Percentiles rank a stretch among this genome's conserved stretches.
Evolutionary conservation across 768 basidiomycete species (phyloP).

Genomic region (Termitomyces sp.): DNA sequence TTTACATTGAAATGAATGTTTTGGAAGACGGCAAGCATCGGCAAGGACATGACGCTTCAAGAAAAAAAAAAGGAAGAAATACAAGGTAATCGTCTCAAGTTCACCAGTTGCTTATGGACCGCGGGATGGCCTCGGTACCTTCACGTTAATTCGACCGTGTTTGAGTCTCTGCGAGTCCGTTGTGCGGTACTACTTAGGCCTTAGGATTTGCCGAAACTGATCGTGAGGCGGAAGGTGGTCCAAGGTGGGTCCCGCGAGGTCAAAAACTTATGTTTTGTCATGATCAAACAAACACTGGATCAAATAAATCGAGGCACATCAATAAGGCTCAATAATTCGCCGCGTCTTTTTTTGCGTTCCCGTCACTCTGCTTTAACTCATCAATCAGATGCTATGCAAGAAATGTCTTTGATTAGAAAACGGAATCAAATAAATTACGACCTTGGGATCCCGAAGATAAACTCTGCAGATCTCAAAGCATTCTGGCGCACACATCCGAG

Average conservation of each 20-base stretch:
- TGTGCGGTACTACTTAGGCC: not conserved
- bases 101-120: not conserved
- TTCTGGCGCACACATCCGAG: not conserved
- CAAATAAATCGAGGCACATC: not conserved
- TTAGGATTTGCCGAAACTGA: not conserved
- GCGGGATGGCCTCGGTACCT: not conserved
- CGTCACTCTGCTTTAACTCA: too few species aligned
- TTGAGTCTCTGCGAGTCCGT: not conserved
- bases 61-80: not conserved
- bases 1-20: not conserved
- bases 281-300: not conserved
- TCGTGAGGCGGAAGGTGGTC: not conserved
- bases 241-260: not conserved
- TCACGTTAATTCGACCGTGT: not conserved
- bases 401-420: not conserved
- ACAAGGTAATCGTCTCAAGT: not conserved
- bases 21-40: not conserved
- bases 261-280: slow-evolving; percentile 1
- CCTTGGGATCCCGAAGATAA: not conserved
- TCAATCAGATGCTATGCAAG: not conserved
- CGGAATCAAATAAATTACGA: not conserved
- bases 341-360: not conserved
- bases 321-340: not conserved
- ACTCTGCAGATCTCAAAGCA: not conserved
- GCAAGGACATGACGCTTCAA: not conserved